Evolutionary conservation across 1,284 basidiomycete genomes (phyloP).

Genomic region (Boletus sp.): DNA sequence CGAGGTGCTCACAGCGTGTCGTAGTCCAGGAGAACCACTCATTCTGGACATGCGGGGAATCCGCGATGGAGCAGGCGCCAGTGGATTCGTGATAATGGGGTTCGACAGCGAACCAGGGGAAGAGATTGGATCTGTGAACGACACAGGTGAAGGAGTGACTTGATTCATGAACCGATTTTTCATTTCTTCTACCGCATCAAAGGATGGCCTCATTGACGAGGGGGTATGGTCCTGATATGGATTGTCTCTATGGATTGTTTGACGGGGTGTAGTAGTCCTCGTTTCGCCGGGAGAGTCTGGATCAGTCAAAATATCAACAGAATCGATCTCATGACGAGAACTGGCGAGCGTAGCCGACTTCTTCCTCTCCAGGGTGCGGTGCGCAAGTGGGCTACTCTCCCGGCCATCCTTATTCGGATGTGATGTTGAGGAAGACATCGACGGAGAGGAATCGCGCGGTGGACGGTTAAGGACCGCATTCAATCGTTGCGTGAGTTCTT

Average conservation of each 20-base stretch:
- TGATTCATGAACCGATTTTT: slow-evolving; percentile 54
- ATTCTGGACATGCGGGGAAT: slow-evolving; percentile 31
- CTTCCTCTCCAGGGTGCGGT: slow-evolving; percentile 27
- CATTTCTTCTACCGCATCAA: slow-evolving; percentile 62
- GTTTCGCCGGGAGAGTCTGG: slow-evolving; percentile 3
- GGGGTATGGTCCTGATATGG: slow-evolving; percentile 24
- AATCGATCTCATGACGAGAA: slow-evolving; percentile 5
- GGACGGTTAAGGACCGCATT: slow-evolving; percentile 43
- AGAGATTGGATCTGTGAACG: slow-evolving; percentile 19
- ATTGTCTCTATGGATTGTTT: slow-evolving; percentile 2
- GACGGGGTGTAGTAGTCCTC: slow-evolving; percentile 1
- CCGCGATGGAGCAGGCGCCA: slow-evolving; percentile 25
- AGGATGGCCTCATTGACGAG: slow-evolving; percentile 36
- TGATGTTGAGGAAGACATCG: slow-evolving; percentile 8
- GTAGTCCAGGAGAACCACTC: slow-evolving; percentile 29
- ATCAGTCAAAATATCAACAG: slow-evolving; percentile 2
- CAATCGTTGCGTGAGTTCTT: slow-evolving; percentile 54
- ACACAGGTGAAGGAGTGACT: slow-evolving; percentile 31
- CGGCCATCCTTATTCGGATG: slow-evolving; percentile 17
- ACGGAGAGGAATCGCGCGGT: slow-evolving; percentile 26
- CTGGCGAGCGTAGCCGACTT: slow-evolving; percentile 12
- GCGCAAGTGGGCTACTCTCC: slow-evolving; percentile 34
- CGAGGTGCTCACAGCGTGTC: slow-evolving; percentile 30
- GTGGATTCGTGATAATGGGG: slow-evolving; percentile 11
- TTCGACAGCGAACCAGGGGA: slow-evolving; percentile 12